Conservation (phyloP, 2,329 filamentous ascomycete genomes). For the Podosphaera fusca region DNA sequence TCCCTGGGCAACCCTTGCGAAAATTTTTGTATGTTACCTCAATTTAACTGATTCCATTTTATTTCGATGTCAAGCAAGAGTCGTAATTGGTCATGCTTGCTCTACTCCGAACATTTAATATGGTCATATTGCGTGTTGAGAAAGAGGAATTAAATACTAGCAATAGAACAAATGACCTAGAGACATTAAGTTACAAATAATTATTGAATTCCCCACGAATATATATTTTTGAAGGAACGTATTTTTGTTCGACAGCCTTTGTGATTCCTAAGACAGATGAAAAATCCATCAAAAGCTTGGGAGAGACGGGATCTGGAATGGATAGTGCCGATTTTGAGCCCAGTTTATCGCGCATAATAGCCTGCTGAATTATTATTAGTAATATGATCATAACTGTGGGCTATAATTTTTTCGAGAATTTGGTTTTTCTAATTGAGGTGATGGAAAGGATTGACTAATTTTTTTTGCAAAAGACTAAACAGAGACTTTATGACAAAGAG, state of each 20-base stretch:
- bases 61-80: neutral
- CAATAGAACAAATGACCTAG: neutral
- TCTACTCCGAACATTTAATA: neutral
- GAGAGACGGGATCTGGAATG: neutral
- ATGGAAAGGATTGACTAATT: neutral
- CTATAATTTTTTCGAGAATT: neutral
- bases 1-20: neutral
- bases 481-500: neutral
- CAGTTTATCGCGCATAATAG: conserved; percentile 5
- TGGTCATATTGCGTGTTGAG: neutral
- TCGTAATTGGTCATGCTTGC: neutral
- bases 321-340: neutral
- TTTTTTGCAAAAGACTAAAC: neutral
- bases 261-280: neutral
- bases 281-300: neutral
- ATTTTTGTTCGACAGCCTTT: neutral
- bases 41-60: neutral
- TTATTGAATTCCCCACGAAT: neutral
- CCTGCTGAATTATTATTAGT: conserved; percentile 5
- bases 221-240: neutral
- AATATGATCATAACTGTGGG: neutral
- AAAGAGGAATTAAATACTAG: neutral
- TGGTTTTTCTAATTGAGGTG: neutral
- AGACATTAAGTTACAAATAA: neutral
- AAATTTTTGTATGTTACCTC: neutral